A percentile compares a stretch with the other conserved stretches of the same genome.
These are phyloP conservation scores for Aquilaria malaccensis DNA, from an alignment of 345 rosid species.

Conservation along the genomic window DNA sequence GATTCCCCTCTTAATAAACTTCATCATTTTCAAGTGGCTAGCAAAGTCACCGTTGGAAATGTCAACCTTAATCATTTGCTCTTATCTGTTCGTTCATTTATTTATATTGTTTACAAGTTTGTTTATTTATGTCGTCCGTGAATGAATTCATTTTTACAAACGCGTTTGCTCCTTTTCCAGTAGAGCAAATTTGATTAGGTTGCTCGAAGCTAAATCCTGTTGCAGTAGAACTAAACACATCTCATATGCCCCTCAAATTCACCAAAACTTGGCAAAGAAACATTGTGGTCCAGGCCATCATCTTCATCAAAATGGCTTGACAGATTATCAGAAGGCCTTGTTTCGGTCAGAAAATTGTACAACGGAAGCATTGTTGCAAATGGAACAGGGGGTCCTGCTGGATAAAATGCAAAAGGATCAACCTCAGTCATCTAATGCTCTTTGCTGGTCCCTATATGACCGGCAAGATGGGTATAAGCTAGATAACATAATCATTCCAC, in stretches of 20 bases:
- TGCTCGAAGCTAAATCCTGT: constrained; percentile 8
- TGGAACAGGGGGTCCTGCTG: constrained; percentile 20
- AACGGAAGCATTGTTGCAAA: constrained; percentile 17
- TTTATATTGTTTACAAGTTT: too few relatives aligned
- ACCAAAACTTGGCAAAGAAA: not conserved
- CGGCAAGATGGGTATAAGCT: constrained; percentile 3
- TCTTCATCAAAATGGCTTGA: constrained; percentile 2
- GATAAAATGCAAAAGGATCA: constrained; percentile 13
- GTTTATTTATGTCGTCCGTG: too few relatives aligned
- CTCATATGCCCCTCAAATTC: constrained; percentile 1
- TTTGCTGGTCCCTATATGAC: constrained; percentile 9
- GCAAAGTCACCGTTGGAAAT: constrained; percentile 18
- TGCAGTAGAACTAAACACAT: constrained; percentile 3
- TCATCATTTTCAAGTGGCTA: constrained; percentile 16
- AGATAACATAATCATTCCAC: too few relatives aligned
- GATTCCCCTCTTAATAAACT: too few relatives aligned
- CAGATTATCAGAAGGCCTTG: constrained; percentile 2
- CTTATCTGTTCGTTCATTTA: too few relatives aligned
- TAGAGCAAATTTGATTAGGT: not conserved
- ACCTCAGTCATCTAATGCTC: not conserved
- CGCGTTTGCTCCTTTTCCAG: too few relatives aligned
- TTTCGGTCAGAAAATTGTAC: constrained; percentile 15
- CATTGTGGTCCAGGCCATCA: not conserved
- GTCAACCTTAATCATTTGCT: constrained; percentile 4
- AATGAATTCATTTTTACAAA: too few relatives aligned